Conservation (phyloP, 78 protist species). For the Capsaspora owczarzaki region DNA sequence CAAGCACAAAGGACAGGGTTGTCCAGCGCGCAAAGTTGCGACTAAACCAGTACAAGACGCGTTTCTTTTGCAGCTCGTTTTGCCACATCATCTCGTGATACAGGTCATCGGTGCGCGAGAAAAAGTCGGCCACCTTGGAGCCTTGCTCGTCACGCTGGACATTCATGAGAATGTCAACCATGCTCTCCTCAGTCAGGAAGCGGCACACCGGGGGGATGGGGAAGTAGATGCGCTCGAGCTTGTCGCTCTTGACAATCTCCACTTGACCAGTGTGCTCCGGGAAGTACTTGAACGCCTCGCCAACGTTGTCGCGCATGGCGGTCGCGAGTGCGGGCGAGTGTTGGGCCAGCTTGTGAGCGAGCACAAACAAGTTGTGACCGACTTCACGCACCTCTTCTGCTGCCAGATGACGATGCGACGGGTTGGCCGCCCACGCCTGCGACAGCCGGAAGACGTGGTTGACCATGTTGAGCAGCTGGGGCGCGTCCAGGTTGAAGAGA, state of each 20-base stretch:
- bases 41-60: background rate
- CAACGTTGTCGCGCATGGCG: background rate
- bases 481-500: constrained; percentile 12
- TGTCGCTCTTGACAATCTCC: constrained; percentile 2
- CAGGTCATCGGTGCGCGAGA: background rate
- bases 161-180: background rate
- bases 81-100: constrained; percentile 35
- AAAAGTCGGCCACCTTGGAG: constrained; percentile 2
- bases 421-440: background rate
- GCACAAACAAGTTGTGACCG: constrained; percentile 8
- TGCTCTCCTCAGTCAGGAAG: constrained; percentile 16
- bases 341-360: background rate
- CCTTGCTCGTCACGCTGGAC: constrained; percentile 20
- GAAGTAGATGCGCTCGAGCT: constrained; percentile 10
- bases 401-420: background rate
- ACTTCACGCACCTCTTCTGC: background rate
- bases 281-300: constrained; percentile 5
- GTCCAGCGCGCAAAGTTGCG: background rate
- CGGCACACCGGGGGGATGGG: constrained; percentile 23
- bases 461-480: constrained; percentile 3
- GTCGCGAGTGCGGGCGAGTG: background rate
- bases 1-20: background rate
- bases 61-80: background rate
- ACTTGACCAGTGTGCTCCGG: constrained; percentile 6
- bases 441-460: background rate